A percentile compares a stretch with the other conserved stretches of the same genome.
phyloP scores from a whole-genome alignment of 208 protist genomes.

The Acanthamoeba lenticulata region DNA sequence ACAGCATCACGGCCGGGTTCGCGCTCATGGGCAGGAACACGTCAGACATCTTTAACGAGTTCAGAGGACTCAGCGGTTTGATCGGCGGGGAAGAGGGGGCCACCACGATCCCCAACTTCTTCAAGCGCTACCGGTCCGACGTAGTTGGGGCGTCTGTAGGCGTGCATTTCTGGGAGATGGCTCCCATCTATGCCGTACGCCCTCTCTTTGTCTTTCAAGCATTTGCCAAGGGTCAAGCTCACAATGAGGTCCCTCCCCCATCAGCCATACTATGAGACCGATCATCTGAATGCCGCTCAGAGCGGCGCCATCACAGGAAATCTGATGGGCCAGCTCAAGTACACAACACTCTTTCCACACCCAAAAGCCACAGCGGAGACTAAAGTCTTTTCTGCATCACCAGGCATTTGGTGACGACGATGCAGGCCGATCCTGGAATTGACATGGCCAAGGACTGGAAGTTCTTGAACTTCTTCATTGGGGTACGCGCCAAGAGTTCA shows the following conservation, averaged over 20 bases:
- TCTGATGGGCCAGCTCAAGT: neutral
- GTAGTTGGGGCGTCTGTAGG: neutral
- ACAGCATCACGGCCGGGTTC: constrained; percentile 34
- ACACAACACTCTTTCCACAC: no score
- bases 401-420: neutral
- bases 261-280: neutral
- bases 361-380: neutral
- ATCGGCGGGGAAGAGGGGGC: neutral
- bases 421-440: neutral
- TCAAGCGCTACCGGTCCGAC: neutral
- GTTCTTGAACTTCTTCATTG: neutral
- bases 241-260: no score
- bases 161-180: neutral
- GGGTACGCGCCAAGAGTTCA: neutral
- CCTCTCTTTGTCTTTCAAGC: neutral
- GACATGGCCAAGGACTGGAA: constrained; percentile 44
- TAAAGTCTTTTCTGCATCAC: neutral
- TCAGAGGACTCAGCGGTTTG: neutral
- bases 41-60: neutral
- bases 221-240: neutral
- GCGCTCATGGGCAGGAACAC: neutral
- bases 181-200: neutral
- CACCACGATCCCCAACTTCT: neutral
- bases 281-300: neutral
- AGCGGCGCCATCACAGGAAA: neutral